Conservation (phyloP, 768 basidiomycete species). For the Podaxis sp. region DNA sequence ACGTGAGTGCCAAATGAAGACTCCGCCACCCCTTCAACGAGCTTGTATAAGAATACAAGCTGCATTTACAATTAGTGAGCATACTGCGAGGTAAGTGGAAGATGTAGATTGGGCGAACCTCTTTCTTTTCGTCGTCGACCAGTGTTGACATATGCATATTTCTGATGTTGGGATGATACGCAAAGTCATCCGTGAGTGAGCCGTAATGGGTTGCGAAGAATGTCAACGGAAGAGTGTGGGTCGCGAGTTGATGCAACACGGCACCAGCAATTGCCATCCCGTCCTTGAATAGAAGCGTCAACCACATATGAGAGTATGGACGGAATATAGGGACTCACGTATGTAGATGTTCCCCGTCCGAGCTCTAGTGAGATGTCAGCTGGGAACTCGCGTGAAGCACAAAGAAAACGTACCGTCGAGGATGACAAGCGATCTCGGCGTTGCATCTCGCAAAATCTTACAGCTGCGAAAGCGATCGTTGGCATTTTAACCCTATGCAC, state of each 20-base stretch:
- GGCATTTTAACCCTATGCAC: background rate
- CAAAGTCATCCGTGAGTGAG: slow-evolving; percentile 91
- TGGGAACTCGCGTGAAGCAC: slow-evolving; percentile 10
- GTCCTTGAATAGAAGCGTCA: slow-evolving; percentile 49
- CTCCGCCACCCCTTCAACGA: slow-evolving; percentile 82
- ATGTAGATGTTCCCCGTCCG: slow-evolving; percentile 94
- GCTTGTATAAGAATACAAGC: slow-evolving; percentile 95
- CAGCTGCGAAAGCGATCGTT: slow-evolving; percentile 47
- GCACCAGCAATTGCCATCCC: slow-evolving; percentile 99
- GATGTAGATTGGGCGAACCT: slow-evolving; percentile 45
- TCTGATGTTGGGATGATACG: slow-evolving; percentile 88
- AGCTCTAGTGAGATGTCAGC: slow-evolving; percentile 55
- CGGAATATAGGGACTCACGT: slow-evolving; percentile 41
- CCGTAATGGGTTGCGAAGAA: slow-evolving; percentile 99
- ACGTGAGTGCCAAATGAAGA: slow-evolving; percentile 95
- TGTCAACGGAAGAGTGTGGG: slow-evolving; percentile 85
- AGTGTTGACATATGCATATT: slow-evolving; percentile 96
- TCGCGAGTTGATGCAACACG: slow-evolving; percentile 92
- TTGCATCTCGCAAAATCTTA: slow-evolving; percentile 91
- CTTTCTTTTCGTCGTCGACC: slow-evolving; percentile 89
- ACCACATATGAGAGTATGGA: background rate
- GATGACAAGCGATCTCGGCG: slow-evolving; percentile 91
- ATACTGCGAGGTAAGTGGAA: background rate
- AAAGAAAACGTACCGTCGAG: slow-evolving; percentile 73
- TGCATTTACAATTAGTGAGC: slow-evolving; percentile 28